phyloP scores from a whole-genome alignment of 164 flowering plant genomes.

The Euptelea pleiosperma region DNA sequence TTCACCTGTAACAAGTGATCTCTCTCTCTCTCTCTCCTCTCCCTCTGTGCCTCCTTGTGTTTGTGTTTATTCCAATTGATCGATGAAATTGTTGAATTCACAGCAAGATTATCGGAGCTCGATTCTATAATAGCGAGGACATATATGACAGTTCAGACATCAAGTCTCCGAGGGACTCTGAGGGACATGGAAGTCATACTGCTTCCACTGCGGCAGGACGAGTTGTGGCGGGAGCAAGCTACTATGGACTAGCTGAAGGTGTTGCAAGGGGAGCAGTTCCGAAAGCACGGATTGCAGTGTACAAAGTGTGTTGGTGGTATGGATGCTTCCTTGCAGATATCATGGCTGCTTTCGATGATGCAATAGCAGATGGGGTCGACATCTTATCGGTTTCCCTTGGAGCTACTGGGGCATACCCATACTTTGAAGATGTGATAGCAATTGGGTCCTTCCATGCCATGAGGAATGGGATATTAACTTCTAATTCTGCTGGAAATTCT shows the following conservation, averaged over 20 bases:
- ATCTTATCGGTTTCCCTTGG: constrained; percentile 36
- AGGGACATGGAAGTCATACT: constrained; percentile 39
- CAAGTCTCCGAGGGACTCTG: constrained; percentile 30
- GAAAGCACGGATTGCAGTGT: constrained; percentile 31
- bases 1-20: constrained; percentile 44
- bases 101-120: constrained; percentile 41
- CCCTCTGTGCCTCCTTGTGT: neutral
- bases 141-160: neutral
- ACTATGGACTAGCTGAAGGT: constrained; percentile 32
- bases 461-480: constrained; percentile 31
- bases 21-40: neutral
- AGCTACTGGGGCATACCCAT: neutral
- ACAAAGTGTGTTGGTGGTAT: constrained; percentile 36
- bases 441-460: constrained; percentile 45
- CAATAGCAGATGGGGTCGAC: constrained; percentile 44
- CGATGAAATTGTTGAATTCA: neutral
- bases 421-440: constrained; percentile 28
- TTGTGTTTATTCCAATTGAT: too few relatives aligned
- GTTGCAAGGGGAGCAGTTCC: constrained; percentile 37
- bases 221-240: constrained; percentile 27
- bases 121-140: constrained; percentile 24
- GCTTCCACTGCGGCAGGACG: constrained; percentile 36
- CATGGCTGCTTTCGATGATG: constrained; percentile 37
- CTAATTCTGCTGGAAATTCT: constrained; percentile 29
- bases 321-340: constrained; percentile 27